These are phyloP conservation scores for Proliferodiscus dingleyae DNA, from an alignment of 2,329 filamentous ascomycete genomes.

Conservation along the genomic window DNA sequence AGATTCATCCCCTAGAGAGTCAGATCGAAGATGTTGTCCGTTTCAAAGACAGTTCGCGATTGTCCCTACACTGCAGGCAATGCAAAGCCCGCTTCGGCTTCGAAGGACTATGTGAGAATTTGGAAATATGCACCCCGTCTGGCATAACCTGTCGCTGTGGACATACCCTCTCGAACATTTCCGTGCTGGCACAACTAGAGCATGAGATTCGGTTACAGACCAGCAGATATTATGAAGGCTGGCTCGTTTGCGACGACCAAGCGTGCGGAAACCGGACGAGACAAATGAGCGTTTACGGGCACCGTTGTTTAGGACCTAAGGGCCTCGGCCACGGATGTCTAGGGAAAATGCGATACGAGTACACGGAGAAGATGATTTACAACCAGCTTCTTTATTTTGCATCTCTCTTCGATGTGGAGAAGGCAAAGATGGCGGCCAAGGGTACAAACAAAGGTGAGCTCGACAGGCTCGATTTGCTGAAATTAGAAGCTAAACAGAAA, in stretches of 20 bases:
- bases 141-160: conserved; percentile 75
- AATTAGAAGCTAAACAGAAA: conserved; percentile 20
- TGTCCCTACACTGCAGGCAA: conserved; percentile 73
- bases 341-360: conserved; percentile 85
- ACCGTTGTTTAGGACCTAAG: conserved; percentile 80
- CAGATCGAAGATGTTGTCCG: conserved; percentile 89
- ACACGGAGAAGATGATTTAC: conserved; percentile 83
- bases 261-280: conserved; percentile 82
- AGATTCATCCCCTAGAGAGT: conserved; percentile 87
- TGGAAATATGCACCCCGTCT: conserved; percentile 60
- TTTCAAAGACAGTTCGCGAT: conserved; percentile 73
- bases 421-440: conserved; percentile 53
- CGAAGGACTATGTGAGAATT: conserved; percentile 63
- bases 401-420: conserved; percentile 83
- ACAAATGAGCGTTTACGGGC: conserved; percentile 89
- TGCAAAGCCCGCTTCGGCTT: conserved; percentile 72
- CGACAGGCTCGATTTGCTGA: background rate
- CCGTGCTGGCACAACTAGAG: conserved; percentile 82
- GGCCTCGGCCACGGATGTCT: conserved; percentile 80
- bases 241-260: conserved; percentile 85
- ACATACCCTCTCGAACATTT: conserved; percentile 61
- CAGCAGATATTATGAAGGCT: conserved; percentile 84
- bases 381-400: conserved; percentile 91
- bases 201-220: conserved; percentile 73
- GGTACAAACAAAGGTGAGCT: conserved; percentile 41